Base-by-base conservation (phyloP, 179 eudicot species). In the Amaranthus tricolor region DNA sequence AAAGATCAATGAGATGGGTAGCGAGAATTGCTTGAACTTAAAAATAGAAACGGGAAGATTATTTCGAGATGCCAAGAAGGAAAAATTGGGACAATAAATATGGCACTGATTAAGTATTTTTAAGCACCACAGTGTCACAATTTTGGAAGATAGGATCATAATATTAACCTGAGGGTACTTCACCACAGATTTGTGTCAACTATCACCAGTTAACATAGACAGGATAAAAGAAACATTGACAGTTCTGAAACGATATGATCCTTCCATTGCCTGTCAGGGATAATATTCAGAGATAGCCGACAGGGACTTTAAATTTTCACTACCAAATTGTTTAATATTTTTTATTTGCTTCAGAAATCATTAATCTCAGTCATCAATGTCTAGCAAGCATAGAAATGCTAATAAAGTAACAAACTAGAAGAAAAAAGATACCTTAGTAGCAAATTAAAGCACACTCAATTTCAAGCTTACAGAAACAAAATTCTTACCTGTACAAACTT, bases 401-500 rank as follows among this genome's bases (percentile, higher is more conserved):
- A 61, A 14, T 52, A 5, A 40, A 49, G 17, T 59, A 55, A 62
- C 64, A 71, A 54, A 14, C 40, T 15, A 59, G 69, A 62, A 68
- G 57, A 19, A 48, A n/a, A 64, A 20, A 50, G 8, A 31, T 40
- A 63, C 12, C 51, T 13, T 43, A 61, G 64, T 31, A 2, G 52
- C 60, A 66, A 44, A 48, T 31, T 17, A 50, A 59, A n/a, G 52
- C n/a, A 54, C 31, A 63, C 24, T 74, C 16, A 45, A 69, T 7
- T 45, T 54, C 49, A 74, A 21, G 24, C 50, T 68, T 49, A 43
- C 5, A 9, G 14, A 51, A 49, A 76, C 31, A 57, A 59, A 40
- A 52, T 31, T 55, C 69, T 62, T 68, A 95, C 99, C 96, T 95
- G 98, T 70, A 95, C 92, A 82, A 95, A 95, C 82, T 89, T 93